Conservation (phyloP, 2,329 filamentous ascomycete species). For the Trichoderma sp. region DNA sequence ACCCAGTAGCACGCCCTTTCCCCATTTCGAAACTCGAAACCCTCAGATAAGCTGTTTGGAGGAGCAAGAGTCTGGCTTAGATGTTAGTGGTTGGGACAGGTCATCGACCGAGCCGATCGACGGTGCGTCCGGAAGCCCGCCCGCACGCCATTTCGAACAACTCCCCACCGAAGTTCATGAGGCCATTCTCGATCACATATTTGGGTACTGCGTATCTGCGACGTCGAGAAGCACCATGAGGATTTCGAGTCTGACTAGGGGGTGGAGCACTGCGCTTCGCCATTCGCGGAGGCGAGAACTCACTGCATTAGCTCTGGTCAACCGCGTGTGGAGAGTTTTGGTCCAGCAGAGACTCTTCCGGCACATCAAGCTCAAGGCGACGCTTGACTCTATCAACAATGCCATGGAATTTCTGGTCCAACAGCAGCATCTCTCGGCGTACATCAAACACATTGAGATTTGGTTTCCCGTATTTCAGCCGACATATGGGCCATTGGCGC, state of each 20-base stretch:
- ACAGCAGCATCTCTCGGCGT: conserved; percentile 59
- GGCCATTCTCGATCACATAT: conserved; percentile 69
- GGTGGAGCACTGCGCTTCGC: conserved; percentile 65
- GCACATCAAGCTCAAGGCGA: conserved; percentile 75
- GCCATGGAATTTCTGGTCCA: conserved; percentile 61
- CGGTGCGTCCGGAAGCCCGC: conserved; percentile 29
- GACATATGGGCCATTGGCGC: conserved; percentile 47
- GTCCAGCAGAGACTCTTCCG: conserved; percentile 74
- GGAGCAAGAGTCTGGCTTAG: conserved; percentile 31
- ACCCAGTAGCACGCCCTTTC: conserved; percentile 63
- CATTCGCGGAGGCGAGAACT: conserved; percentile 68
- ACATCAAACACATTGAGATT: conserved; percentile 73
- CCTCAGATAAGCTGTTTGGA: conserved; percentile 35
- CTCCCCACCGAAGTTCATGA: conserved; percentile 73
- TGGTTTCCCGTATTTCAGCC: conserved; percentile 77
- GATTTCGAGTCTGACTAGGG: conserved; percentile 55
- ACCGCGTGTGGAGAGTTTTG: conserved; percentile 63
- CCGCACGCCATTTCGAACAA: conserved; percentile 46
- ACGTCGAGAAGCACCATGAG: conserved; percentile 58
- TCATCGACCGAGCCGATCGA: conserved; percentile 5
- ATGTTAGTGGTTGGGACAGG: conserved; percentile 23
- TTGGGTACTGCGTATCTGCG: conserved; percentile 66
- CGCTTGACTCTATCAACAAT: conserved; percentile 60
- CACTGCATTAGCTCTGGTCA: conserved; percentile 65
- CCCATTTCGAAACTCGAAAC: conserved; percentile 53